Evolutionary conservation across 805 yeast species (phyloP), one percentile per base, ranked within the genome.

Genomic region (Metschnikowia similis): DNA sequence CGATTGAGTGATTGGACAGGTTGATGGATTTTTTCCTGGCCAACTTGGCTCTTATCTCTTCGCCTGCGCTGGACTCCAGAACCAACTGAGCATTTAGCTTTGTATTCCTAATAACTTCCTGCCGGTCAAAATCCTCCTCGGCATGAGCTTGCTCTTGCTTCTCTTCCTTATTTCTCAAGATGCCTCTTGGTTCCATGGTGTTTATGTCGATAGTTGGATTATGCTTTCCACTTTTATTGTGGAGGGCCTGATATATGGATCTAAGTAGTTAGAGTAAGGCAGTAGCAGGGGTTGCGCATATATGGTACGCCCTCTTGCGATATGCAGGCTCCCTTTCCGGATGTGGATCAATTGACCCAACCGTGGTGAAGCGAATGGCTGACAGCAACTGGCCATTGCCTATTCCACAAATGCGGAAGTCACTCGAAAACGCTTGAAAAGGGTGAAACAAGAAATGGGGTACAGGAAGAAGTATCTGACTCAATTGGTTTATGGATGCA

Each of bases 31-130:
- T 73, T 32, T 65, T 61, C 49, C 69, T 66, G 6, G 76, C 76
- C 32, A 80, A 63, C 56, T 76, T 63, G 37, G 74, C 72, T 52
- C 83, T 66, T 26, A 80, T 74, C 50, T 58, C 56, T 27, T 78
- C 82, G 8, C 83, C 83, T 45, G 69, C 67, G 44, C 52, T 50
- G 35, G 57, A 30, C 52, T 71, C 69, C 48, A 66, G 55, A 43
- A 64, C 53, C 45, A 82, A 64, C 56, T 80, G 71, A 0, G 96
- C 85, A 64, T 90, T 90, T 58, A 84, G 69, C 55, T 79, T 77
- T 0, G 97, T 90, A 67, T 90, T 90, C 56, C 80, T 83, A 50
- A 85, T 81, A 16, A 90, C 97, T 61, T 85, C 81, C 57, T 84
- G 78, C 53, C 97, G 72, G 51, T 77, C 80, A n/a, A 74, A 62